Conservation (phyloP, 202 grass and related monocot genomes). For the Hordeum pubiflorum region DNA sequence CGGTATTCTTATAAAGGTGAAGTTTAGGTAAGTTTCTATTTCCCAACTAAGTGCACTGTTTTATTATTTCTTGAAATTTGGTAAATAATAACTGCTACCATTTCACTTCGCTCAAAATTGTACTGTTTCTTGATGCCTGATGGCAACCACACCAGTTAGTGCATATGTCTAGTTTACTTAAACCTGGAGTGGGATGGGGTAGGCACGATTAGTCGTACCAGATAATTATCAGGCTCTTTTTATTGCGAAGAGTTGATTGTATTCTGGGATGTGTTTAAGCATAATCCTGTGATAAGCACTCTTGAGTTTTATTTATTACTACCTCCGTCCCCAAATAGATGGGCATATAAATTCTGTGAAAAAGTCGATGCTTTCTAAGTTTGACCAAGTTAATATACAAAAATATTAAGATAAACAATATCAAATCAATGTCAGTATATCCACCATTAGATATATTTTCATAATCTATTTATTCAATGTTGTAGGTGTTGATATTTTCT, state of each 20-base stretch:
- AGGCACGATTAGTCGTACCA: not conserved
- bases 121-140: not conserved
- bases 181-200: not conserved
- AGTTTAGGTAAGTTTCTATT: constrained; percentile 72
- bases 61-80: constrained; percentile 25
- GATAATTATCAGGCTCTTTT: not conserved
- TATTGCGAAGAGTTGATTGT: not conserved
- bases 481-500: no score
- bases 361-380: no score
- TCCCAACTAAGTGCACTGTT: not conserved
- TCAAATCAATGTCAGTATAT: no score
- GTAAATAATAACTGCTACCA: not conserved
- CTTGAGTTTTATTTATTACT: not conserved
- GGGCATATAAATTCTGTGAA: no score
- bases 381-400: no score
- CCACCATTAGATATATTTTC: no score
- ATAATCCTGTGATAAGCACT: not conserved
- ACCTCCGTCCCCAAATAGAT: no score
- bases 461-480: no score
- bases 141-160: not conserved
- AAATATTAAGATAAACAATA: no score
- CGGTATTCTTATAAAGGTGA: constrained; percentile 93
- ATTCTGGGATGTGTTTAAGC: not conserved
- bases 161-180: not conserved
- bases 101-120: not conserved